Evolutionary conservation across 2,329 filamentous ascomycete genomes (phyloP).

Genomic region (Ceratocystis diversiconidia): DNA sequence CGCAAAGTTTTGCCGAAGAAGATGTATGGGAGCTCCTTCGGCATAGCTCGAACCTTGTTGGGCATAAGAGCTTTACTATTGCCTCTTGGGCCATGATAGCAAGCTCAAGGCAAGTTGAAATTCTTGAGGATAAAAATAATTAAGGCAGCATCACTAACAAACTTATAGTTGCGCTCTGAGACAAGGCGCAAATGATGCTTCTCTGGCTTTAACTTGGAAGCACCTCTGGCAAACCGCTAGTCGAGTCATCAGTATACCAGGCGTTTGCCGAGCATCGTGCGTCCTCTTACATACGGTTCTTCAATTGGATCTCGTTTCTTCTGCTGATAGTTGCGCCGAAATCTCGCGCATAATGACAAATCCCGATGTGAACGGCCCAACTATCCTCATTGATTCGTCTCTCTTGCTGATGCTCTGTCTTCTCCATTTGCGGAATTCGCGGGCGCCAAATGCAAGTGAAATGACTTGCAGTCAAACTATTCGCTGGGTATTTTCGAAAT

Average conservation of each 20-base stretch:
- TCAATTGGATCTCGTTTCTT: conserved; percentile 49
- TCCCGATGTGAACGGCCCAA: conserved; percentile 70
- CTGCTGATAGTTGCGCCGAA: conserved; percentile 52
- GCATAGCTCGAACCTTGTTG: conserved; percentile 42
- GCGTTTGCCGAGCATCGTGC: conserved; percentile 63
- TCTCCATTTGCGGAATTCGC: conserved; percentile 49
- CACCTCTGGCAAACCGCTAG: conserved; percentile 62
- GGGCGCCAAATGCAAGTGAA: conserved; percentile 54
- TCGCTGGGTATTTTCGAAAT: conserved; percentile 68
- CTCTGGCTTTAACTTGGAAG: conserved; percentile 41
- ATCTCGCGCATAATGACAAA: conserved; percentile 59
- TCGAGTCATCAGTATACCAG: conserved; percentile 54
- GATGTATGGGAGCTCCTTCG: conserved; percentile 42
- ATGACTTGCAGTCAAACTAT: conserved; percentile 57
- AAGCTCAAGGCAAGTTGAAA: conserved; percentile 51
- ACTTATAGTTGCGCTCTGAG: conserved; percentile 24
- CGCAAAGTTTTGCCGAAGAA: conserved; percentile 32
- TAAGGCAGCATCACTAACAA: conserved; percentile 20
- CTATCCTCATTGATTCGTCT: conserved; percentile 63
- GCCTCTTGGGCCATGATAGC: conserved; percentile 75
- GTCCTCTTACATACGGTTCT: conserved; percentile 57
- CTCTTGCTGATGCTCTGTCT: conserved; percentile 57
- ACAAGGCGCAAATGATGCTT: conserved; percentile 13
- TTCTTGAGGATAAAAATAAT: neutral
- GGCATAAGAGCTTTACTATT: conserved; percentile 52